A percentile compares a stretch with the other conserved stretches of the same genome.
phyloP scores from a whole-genome alignment of 495 filamentous ascomycete genomes.

The Schizothecium vesticola region DNA sequence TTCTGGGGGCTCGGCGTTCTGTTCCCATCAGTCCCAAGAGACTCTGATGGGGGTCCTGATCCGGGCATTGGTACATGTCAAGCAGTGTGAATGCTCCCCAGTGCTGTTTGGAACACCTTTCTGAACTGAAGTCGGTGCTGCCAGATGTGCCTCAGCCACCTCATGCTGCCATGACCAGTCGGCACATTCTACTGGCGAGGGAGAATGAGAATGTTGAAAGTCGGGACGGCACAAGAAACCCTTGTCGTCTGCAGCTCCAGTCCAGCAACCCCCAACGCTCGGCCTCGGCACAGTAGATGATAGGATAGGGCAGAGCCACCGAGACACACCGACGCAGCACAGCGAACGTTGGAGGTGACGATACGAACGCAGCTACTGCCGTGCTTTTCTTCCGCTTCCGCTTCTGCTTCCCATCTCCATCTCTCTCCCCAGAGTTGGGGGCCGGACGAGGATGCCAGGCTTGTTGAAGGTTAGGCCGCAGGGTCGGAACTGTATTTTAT shows the following conservation, averaged over 20 bases:
- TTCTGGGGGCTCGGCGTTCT: too few relatives aligned
- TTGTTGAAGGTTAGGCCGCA: neutral
- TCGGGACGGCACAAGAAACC: conserved; percentile 6
- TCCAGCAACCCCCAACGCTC: conserved; percentile 2
- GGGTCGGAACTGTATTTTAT: neutral
- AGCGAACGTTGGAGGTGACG: neutral
- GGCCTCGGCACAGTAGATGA: neutral
- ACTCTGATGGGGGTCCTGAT: neutral
- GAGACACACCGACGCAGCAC: neutral
- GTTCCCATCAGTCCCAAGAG: too few relatives aligned
- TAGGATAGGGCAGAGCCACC: neutral
- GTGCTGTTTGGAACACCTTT: neutral
- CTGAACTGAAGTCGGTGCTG: neutral
- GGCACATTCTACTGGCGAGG: neutral
- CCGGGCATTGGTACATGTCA: neutral
- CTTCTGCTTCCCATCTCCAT: neutral
- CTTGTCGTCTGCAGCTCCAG: conserved; percentile 15
- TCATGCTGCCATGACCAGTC: neutral
- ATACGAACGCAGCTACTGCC: neutral
- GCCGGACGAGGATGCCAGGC: neutral
- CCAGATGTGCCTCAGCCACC: neutral
- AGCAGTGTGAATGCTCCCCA: neutral
- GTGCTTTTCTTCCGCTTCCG: neutral
- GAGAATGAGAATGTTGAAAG: neutral
- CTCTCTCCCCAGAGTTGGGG: neutral